Evolutionary conservation across 2,329 filamentous ascomycete genomes (phyloP), one percentile per base, ranked within the genome.

Genomic region (Botrytis fragariae): DNA sequence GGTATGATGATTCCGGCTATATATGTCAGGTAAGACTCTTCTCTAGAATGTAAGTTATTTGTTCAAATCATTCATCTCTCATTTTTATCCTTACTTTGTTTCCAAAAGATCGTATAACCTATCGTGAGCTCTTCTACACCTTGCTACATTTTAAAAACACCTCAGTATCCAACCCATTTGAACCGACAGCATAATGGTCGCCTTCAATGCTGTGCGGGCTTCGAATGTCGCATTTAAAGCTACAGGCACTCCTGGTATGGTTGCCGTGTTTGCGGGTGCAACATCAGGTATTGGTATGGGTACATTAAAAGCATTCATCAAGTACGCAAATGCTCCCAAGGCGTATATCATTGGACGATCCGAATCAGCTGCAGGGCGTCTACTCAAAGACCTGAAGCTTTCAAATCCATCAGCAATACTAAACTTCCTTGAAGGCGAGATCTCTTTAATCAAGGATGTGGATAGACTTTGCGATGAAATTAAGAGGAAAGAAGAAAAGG

Each of bases 301-400:
- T 20, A 84, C 86, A 0, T 79, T 88, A 25, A 85, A 84, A 69
- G 79, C 83, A 35, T 85, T 88, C 59, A 82, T 83, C 18, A 82
- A 83, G 59, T 77, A 83, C 29, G 79, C 84, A 3, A 73, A 75
- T 3, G 78, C 77, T 1, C 86, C 87, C 0, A 84, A 80, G 29
- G 82, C 87, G 44, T 89, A 90, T 78, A 82, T 88, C 54, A 76
- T 89, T 57, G 87, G 87, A 0, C 84, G 87, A 75, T 86, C 84
- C 0, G 82, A 74, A 67, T 71, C 54, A 32, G 69, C 74, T 18
- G 74, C 74, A 74, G 77, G 25, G 81, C 82, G 1, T 83, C 81
- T 37, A 78, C 78, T 83, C 3, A 78, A 79, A 3, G 84, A 87
- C 69, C 78, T 87, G 14, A 79, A 82, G 42, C 60, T 75, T 7